A percentile compares a stretch with the other conserved stretches of the same genome.
Evolutionary conservation across 805 yeast genomes (phyloP).

Genomic region (Candida ponderosae): DNA sequence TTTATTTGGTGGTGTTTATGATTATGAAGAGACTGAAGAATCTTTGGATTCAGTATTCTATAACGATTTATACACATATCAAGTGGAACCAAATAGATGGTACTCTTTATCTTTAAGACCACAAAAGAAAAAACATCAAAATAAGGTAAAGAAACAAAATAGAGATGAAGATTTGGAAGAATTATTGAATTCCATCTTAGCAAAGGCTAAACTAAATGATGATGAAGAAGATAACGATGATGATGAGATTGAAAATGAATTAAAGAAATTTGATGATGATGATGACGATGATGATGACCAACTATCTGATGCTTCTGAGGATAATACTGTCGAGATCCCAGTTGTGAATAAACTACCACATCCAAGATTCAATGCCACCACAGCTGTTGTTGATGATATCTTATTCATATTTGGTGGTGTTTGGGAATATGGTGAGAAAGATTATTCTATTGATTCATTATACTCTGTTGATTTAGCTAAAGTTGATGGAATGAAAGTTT

Average conservation of each 20-base stretch:
- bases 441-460: conserved; percentile 75
- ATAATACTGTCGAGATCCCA: conserved; percentile 22
- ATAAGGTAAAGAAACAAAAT: conserved; percentile 35
- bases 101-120: conserved; percentile 60
- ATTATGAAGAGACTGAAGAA: conserved; percentile 93
- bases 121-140: conserved; percentile 42
- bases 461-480: conserved; percentile 81
- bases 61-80: conserved; percentile 75
- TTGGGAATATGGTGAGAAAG: conserved; percentile 85
- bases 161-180: conserved; percentile 69
- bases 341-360: conserved; percentile 67
- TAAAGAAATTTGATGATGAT: too few species aligned
- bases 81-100: conserved; percentile 86
- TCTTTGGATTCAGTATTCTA: conserved; percentile 76
- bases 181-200: conserved; percentile 63
- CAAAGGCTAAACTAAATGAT: conserved; percentile 58
- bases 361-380: conserved; percentile 77
- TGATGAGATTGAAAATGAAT: too few species aligned
- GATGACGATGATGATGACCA: conserved; percentile 5
- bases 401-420: conserved; percentile 85
- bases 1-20: conserved; percentile 92
- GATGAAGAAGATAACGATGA: conserved; percentile 13
- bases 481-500: conserved; percentile 79
- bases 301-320: too few species aligned
- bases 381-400: conserved; percentile 78